These are phyloP conservation scores for Lentinula aciculospora DNA, from an alignment of 768 basidiomycete genomes.

Conservation along the genomic window DNA sequence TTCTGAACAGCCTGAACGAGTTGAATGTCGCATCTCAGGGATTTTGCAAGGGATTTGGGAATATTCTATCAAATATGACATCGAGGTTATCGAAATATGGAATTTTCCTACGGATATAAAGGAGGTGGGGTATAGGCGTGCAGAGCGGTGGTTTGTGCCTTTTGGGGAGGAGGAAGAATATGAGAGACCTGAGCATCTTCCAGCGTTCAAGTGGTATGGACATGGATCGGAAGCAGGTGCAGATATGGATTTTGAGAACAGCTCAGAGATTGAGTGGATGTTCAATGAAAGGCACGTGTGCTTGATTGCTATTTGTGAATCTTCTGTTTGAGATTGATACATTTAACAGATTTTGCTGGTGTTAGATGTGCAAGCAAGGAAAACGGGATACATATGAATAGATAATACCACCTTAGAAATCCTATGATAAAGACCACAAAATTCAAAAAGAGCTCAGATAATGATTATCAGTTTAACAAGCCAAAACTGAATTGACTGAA, in stretches of 20 bases:
- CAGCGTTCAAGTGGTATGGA: constrained; percentile 46
- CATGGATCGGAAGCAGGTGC: constrained; percentile 11
- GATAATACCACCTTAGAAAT: too few species aligned
- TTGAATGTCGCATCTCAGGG: constrained; percentile 18
- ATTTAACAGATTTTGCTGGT: constrained; percentile 33
- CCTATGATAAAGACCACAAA: too few species aligned
- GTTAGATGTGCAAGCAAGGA: constrained; percentile 15
- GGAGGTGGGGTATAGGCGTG: constrained; percentile 11
- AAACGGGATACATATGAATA: too few species aligned
- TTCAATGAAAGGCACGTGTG: constrained; percentile 41
- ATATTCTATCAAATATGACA: constrained; percentile 25
- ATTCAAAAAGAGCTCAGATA: too few species aligned
- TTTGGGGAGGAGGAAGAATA: constrained; percentile 25
- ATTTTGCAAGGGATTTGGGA: constrained; percentile 29
- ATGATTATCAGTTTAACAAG: too few species aligned
- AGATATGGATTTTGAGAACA: not conserved
- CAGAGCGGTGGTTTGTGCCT: constrained; percentile 4
- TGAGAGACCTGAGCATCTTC: constrained; percentile 32
- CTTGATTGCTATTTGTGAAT: not conserved
- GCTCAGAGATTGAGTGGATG: constrained; percentile 36
- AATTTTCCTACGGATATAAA: constrained; percentile 31
- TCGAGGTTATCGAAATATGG: constrained; percentile 42
- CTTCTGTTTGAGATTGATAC: not conserved
- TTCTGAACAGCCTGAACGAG: not conserved
- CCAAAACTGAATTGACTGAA: too few species aligned